Conservation (phyloP, 208 protist species). For the Endotrypanum monterogeii region DNA sequence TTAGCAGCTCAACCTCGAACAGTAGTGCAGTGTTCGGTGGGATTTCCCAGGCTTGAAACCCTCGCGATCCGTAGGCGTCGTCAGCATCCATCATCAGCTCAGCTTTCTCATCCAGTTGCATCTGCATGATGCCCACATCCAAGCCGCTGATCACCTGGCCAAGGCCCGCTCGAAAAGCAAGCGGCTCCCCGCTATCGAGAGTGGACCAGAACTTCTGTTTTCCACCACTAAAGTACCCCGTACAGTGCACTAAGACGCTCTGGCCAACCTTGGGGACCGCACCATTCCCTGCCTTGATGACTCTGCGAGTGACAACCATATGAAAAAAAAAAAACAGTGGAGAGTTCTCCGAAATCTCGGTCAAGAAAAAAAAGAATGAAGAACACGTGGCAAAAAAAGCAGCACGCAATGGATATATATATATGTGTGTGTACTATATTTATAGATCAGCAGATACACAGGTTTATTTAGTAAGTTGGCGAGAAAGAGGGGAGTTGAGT, state of each 20-base stretch:
- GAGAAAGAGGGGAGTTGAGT: neutral
- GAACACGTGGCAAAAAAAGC: neutral
- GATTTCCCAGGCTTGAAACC: conserved; percentile 92
- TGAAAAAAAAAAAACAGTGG: conserved; percentile 17
- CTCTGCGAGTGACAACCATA: conserved; percentile 78
- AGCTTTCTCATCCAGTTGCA: conserved; percentile 79
- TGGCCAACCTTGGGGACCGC: conserved; percentile 60
- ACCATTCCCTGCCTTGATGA: conserved; percentile 71
- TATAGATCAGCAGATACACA: neutral
- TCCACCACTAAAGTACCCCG: conserved; percentile 83
- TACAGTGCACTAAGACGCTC: conserved; percentile 88
- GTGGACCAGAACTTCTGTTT: conserved; percentile 93
- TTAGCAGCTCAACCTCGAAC: conserved; percentile 91
- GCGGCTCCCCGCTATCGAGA: conserved; percentile 82
- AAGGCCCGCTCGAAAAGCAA: conserved; percentile 90
- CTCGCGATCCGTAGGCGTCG: conserved; percentile 84
- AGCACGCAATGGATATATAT: neutral
- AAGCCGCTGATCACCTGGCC: conserved; percentile 95
- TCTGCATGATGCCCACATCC: conserved; percentile 94
- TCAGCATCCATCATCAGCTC: conserved; percentile 81
- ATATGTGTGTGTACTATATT: too few species aligned
- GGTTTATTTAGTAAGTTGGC: too few species aligned
- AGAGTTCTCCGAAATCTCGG: conserved; percentile 18
- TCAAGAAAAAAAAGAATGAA: neutral
- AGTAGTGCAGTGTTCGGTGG: conserved; percentile 73